Conservation (phyloP, 257 asterid genomes). For the Solanum sitiens region DNA sequence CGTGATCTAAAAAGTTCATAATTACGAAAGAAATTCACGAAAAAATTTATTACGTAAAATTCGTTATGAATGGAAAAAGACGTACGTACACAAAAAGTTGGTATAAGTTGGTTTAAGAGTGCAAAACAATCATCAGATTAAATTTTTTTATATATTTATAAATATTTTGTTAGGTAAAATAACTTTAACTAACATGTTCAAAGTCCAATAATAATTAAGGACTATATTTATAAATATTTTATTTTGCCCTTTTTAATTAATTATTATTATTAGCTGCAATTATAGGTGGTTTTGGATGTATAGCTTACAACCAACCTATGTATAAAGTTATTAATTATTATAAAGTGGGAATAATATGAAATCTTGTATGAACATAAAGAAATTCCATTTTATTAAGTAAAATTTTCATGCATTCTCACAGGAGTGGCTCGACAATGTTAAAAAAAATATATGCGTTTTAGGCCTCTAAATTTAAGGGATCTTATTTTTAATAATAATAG, state of each 20-base stretch:
- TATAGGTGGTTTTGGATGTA: conserved; percentile 2
- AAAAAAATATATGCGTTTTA: too few relatives aligned
- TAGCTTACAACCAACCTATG: conserved; percentile 5
- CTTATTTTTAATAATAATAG: too few relatives aligned
- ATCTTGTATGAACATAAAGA: neutral
- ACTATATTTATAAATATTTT: neutral
- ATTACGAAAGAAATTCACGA: neutral
- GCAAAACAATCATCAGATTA: neutral
- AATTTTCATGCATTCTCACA: neutral
- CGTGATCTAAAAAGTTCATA: too few relatives aligned
- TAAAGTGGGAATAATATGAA: neutral
- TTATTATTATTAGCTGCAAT: neutral
- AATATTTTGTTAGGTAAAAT: neutral
- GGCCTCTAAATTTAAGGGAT: too few relatives aligned
- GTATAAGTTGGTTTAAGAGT: neutral
- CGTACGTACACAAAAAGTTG: neutral
- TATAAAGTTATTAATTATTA: neutral
- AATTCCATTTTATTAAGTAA: neutral
- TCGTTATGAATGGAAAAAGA: neutral
- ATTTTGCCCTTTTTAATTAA: neutral
- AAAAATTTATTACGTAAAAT: neutral
- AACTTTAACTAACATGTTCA: neutral
- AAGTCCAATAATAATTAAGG: neutral
- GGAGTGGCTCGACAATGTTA: too few relatives aligned
- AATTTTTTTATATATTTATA: neutral